A percentile compares a stretch with the other conserved stretches of the same genome.
Conservation (phyloP, 1,284 basidiomycete genomes). For the Dichomitus squalens region DNA sequence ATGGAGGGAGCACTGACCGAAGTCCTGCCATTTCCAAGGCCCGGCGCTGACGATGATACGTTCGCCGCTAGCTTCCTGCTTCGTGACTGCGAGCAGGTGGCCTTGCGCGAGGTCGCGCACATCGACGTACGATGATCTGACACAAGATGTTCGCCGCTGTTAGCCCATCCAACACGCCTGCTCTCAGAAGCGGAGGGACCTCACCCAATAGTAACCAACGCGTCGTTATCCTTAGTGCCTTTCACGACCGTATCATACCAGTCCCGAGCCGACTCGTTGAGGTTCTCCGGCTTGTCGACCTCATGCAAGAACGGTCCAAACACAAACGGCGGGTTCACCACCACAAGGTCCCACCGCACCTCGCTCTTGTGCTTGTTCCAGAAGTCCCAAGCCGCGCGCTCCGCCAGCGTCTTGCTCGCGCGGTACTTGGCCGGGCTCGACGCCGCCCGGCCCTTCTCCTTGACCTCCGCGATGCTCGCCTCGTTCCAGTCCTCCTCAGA, state of each 20-base stretch:
- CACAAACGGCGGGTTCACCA: constrained; percentile 60
- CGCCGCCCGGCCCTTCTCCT: constrained; percentile 52
- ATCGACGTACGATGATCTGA: constrained; percentile 47
- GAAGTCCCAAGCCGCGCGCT: constrained; percentile 63
- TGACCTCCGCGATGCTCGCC: constrained; percentile 48
- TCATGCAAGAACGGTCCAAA: constrained; percentile 52
- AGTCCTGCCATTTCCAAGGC: constrained; percentile 30
- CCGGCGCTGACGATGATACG: constrained; percentile 44
- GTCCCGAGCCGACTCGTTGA: constrained; percentile 55
- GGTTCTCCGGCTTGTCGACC: constrained; percentile 42
- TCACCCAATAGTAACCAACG: constrained; percentile 16
- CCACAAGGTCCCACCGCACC: constrained; percentile 54
- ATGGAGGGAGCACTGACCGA: constrained; percentile 19
- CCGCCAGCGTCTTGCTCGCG: constrained; percentile 71
- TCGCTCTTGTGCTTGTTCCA: constrained; percentile 50
- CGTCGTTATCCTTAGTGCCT: constrained; percentile 21
- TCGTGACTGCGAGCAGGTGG: constrained; percentile 55
- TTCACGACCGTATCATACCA: constrained; percentile 35
- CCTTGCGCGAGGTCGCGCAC: constrained; percentile 63
- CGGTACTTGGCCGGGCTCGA: constrained; percentile 47
- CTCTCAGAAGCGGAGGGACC: not conserved
- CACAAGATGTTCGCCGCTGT: not conserved
- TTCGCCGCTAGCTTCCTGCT: constrained; percentile 52
- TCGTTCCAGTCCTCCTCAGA: constrained; percentile 67
- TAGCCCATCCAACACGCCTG: not conserved